These are phyloP conservation scores for Backusella parvicylindrica DNA, from an alignment of 192 early-diverging fungal genomes.

Conservation along the genomic window DNA sequence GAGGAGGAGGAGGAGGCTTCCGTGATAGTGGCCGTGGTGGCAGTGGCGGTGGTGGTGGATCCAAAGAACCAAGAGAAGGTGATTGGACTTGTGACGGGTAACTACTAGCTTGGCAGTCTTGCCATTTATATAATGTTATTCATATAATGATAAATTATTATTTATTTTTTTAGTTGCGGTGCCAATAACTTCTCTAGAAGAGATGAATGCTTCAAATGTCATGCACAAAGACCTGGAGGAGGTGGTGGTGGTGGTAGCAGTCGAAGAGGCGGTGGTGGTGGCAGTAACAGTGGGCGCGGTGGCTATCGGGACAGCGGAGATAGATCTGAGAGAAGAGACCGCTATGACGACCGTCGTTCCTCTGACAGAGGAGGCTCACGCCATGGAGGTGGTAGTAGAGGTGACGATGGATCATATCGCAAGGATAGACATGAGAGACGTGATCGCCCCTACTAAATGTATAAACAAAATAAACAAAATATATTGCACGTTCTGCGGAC, in stretches of 20 bases:
- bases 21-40: constrained; percentile 42
- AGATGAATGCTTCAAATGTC: constrained; percentile 61
- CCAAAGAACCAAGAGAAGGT: constrained; percentile 44
- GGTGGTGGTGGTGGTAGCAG: constrained; percentile 35
- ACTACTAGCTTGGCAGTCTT: not conserved
- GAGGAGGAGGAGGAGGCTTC: constrained; percentile 37
- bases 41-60: constrained; percentile 35
- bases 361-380: constrained; percentile 6
- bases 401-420: constrained; percentile 31
- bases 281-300: constrained; percentile 34
- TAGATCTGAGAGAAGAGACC: constrained; percentile 29
- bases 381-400: constrained; percentile 36
- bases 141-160: not conserved
- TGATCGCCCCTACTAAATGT: constrained; percentile 42
- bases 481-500: not conserved
- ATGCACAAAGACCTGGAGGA: constrained; percentile 52
- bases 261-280: constrained; percentile 38
- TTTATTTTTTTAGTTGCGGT: constrained; percentile 43
- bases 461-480: not conserved
- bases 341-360: constrained; percentile 28
- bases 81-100: constrained; percentile 61
- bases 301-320: constrained; percentile 17
- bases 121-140: not conserved
- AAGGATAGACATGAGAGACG: constrained; percentile 45
- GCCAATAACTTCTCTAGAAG: constrained; percentile 67